Evolutionary conservation across 2,329 filamentous ascomycete genomes (phyloP).

Genomic region (Arachnomyces sp.): DNA sequence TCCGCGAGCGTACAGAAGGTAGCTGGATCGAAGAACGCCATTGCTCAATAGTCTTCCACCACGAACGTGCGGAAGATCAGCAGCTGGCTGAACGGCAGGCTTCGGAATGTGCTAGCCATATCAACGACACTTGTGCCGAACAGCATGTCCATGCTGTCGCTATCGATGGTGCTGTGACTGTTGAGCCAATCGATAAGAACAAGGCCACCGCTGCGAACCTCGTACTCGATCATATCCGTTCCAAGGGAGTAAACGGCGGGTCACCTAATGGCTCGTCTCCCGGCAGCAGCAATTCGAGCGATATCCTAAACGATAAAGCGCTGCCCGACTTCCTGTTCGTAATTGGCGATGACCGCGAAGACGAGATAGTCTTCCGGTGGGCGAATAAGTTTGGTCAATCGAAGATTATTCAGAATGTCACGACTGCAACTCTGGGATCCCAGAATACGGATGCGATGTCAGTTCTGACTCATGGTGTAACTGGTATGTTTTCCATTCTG

Average conservation of each 20-base stretch:
- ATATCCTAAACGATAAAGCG: too few relatives aligned
- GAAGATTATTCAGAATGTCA: constrained; percentile 57
- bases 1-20: constrained; percentile 79
- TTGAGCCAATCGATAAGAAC: constrained; percentile 78
- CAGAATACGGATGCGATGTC: constrained; percentile 80
- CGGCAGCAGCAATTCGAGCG: too few relatives aligned
- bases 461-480: constrained; percentile 84
- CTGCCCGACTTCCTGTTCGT: constrained; percentile 78
- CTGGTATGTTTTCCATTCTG: constrained; percentile 52
- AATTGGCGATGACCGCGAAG: constrained; percentile 82
- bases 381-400: constrained; percentile 64
- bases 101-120: constrained; percentile 83
- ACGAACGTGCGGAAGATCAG: constrained; percentile 70
- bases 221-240: constrained; percentile 58
- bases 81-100: constrained; percentile 69
- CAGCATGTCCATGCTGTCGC: constrained; percentile 79
- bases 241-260: too few relatives aligned
- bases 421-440: constrained; percentile 77
- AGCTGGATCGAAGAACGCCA: constrained; percentile 85
- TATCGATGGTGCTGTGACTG: constrained; percentile 68
- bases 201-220: constrained; percentile 74
- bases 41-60: constrained; percentile 85
- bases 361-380: constrained; percentile 91
- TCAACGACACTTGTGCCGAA: constrained; percentile 83
- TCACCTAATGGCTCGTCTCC: too few relatives aligned